Evolutionary conservation across 768 basidiomycete genomes (phyloP), one percentile per base, ranked within the genome.

Genomic region (Termitomyces sp.): DNA sequence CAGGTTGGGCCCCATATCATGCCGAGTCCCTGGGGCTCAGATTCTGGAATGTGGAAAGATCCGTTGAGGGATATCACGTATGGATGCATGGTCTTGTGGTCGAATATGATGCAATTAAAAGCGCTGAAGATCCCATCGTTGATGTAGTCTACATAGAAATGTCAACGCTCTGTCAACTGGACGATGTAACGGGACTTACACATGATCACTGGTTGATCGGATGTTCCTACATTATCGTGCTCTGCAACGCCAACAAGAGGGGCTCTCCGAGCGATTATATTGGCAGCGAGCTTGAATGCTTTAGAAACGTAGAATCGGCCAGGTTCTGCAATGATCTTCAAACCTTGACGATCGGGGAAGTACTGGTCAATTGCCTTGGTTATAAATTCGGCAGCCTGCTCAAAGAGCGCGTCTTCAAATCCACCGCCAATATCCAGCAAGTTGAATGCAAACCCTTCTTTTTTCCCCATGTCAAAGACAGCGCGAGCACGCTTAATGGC

Each of bases 1-100:
- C 96, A 98, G 11, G 97, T 99, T 44, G 96, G 97, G 11, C 97
- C 97, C 97, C 97, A 99, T 49, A 98, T 83, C 70, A 88, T 91
- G 74, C 87, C 79, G 10, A 75, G 56, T 53, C 76, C 73, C 67
- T 74, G 70, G 17, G 73, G 68, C 66, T 79, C 76, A 54, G 69
- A 67, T 19, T 72, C 64, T 5, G 80, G 65, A 30, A 80, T 70
- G 64, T 84, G 83, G 70, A 88, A 87, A 2, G 85, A 87, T 41
- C 82, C 82, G 48, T 79, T 76, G 73, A 90, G 74, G 21, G 84
- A 87, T 48, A 91, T 75, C 42, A 91, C 88, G 63, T 83, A 83
- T 21, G 97, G 97, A 65, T 90, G 84, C 14, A 87, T 86, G 54
- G 80, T 78, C 68, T 96, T 94, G 72, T 99, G 96, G 73, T 98